Evolutionary conservation across 345 rosid genomes (phyloP), one percentile per base, ranked within the genome.

Genomic region (Rhizophora apiculata): DNA sequence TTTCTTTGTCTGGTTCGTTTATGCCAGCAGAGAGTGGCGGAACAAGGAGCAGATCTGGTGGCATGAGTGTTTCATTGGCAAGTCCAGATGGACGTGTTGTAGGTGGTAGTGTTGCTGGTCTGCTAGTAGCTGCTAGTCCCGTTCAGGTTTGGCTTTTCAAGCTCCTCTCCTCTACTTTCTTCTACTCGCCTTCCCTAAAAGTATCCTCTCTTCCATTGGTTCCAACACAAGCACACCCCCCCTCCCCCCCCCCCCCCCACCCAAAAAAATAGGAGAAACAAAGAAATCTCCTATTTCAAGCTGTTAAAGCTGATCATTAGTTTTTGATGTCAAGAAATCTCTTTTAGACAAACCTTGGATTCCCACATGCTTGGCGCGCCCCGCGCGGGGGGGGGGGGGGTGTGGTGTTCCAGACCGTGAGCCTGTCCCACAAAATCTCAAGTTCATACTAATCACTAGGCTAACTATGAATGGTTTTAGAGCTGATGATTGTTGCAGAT

Each of bases 31-130:
- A 91, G 79, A 88, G 70, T 61, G 93, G 91, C 78, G 98, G 97
- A 67, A 77, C 95, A 37, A 89, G 85, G 73, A 88, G 97, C 82
- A 81, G 97, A 81, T 88, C 97, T 4, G 98, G 98, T 46, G 97
- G 98, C 53, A 87, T 94, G 97, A 94, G 97, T 30, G 90, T 94
- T 64, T 91, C 97, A 32, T 80, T 94, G 76, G 88, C 96, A 9
- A 84, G 97, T 72, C 93, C 95, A 26, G 98, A 94, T 71, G 98
- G 97, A 15, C 91, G 95, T 24, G 97, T 94, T 67, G 90, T 94
- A 6, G 98, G 98, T n/a, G 98, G 98, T 7, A 85, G 95, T 16
- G 94, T 94, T 60, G 98, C 95, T 4, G 98, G 98, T 37, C 90
- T 88, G 60, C 86, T 94, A 60, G 81, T 94, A 48, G 97, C 97